Evolutionary conservation across 371 early-diverging fungal genomes (phyloP).

Genomic region (Cokeromyces recurvatus): DNA sequence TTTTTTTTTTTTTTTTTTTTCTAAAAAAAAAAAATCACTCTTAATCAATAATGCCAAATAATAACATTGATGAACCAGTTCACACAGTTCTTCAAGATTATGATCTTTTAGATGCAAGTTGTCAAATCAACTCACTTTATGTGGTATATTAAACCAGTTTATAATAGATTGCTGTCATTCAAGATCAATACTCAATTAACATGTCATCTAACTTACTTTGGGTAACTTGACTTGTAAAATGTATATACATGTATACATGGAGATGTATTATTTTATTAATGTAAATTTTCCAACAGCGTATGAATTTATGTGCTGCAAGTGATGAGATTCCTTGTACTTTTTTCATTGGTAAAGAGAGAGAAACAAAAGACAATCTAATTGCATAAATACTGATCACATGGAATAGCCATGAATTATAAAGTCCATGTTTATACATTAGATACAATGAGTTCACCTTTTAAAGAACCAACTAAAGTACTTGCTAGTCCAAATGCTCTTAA

Average conservation of each 20-base stretch:
- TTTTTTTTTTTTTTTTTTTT: no score
- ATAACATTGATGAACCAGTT: slow-evolving; percentile 15
- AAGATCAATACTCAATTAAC: slow-evolving; percentile 7
- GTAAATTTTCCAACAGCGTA: no score
- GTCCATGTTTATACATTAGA: slow-evolving; percentile 22
- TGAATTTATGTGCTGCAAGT: slow-evolving; percentile 44
- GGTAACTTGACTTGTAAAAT: no score
- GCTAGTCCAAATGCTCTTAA: slow-evolving; percentile 9
- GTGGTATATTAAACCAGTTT: background rate
- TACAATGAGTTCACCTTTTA: slow-evolving; percentile 16
- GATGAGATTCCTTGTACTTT: slow-evolving; percentile 30
- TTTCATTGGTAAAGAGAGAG: slow-evolving; percentile 28
- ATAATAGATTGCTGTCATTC: slow-evolving; percentile 14
- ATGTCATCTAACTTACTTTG: slow-evolving; percentile 12
- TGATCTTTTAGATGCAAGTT: slow-evolving; percentile 15
- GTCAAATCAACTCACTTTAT: background rate
- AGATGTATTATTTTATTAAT: no score
- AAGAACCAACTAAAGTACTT: slow-evolving; percentile 11
- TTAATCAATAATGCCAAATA: no score
- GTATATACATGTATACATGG: no score
- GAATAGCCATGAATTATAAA: slow-evolving; percentile 26
- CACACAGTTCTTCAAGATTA: slow-evolving; percentile 19
- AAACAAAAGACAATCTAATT: background rate
- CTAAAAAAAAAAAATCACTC: no score
- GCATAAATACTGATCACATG: background rate